A percentile compares a stretch with the other conserved stretches of the same genome.
These are phyloP conservation scores for Pichia ethanolica DNA, from an alignment of 805 yeast species.

Conservation along the genomic window DNA sequence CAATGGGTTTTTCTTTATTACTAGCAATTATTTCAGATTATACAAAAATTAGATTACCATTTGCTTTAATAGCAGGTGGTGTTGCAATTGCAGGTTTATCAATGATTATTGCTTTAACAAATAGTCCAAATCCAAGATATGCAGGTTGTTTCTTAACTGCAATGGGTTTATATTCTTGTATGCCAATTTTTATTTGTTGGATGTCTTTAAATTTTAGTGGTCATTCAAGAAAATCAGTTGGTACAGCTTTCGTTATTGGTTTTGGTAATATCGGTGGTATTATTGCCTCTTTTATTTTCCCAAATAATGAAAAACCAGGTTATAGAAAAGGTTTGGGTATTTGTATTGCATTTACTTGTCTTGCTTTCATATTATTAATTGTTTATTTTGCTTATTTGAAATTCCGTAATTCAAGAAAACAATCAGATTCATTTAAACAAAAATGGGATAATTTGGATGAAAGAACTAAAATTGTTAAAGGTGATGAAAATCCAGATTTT, in stretches of 20 bases:
- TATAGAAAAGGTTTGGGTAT: conserved; percentile 49
- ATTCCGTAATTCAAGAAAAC: conserved; percentile 30
- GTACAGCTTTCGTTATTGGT: conserved; percentile 51
- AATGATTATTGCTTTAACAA: conserved; percentile 41
- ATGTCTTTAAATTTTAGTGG: conserved; percentile 55
- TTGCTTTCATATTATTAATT: conserved; percentile 32
- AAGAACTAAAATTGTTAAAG: conserved; percentile 25
- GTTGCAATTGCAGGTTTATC: conserved; percentile 48
- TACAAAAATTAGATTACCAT: conserved; percentile 38
- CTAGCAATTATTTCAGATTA: conserved; percentile 57
- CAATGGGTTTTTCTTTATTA: conserved; percentile 59
- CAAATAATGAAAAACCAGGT: conserved; percentile 48
- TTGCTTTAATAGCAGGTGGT: conserved; percentile 26
- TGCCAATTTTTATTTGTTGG: conserved; percentile 69
- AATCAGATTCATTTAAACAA: conserved; percentile 23
- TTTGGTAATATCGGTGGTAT: conserved; percentile 74
- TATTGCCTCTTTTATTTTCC: conserved; percentile 51
- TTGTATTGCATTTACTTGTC: conserved; percentile 38
- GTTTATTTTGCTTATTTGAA: conserved; percentile 26
- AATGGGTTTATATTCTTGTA: conserved; percentile 52
- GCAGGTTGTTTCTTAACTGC: conserved; percentile 60
- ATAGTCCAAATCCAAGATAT: conserved; percentile 38
- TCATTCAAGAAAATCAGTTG: conserved; percentile 48
- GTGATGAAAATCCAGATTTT: conserved; percentile 37
- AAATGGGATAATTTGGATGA: conserved; percentile 23